These are phyloP conservation scores for Avena insularis DNA, from an alignment of 176 grass and related monocot genomes.

Conservation along the genomic window DNA sequence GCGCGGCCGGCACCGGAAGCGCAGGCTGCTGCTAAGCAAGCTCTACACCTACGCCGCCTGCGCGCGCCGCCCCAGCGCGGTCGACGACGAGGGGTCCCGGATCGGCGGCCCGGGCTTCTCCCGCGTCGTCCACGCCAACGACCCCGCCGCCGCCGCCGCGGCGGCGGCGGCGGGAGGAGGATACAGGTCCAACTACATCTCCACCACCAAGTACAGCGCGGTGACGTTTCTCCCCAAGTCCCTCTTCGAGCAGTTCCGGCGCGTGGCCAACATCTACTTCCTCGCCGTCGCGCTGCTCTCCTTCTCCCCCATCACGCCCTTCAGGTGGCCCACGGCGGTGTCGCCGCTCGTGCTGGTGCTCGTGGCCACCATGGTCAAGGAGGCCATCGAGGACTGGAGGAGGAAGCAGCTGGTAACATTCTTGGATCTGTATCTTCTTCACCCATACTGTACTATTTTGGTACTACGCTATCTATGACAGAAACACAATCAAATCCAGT, in stretches of 20 bases:
- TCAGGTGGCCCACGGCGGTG: conserved; percentile 36
- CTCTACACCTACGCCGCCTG: conserved; percentile 77
- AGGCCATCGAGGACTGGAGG: conserved; percentile 74
- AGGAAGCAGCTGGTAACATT: conserved; percentile 64
- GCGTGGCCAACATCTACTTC: conserved; percentile 93
- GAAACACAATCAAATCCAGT: neutral
- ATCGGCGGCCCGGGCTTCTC: conserved; percentile 81
- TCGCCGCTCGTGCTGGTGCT: conserved; percentile 62
- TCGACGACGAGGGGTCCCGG: conserved; percentile 49
- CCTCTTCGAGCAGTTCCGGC: conserved; percentile 89
- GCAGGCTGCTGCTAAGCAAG: conserved; percentile 55
- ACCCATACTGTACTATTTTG: too few species aligned
- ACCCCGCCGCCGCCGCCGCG: neutral
- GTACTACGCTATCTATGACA: neutral
- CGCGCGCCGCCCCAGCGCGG: conserved; percentile 42
- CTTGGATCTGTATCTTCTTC: neutral
- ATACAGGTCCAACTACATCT: conserved; percentile 61
- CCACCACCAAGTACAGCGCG: conserved; percentile 85
- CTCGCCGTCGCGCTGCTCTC: conserved; percentile 50
- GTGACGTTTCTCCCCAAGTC: conserved; percentile 79
- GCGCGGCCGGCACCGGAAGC: neutral
- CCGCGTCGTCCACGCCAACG: conserved; percentile 59
- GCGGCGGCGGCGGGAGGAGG: neutral
- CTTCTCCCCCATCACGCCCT: conserved; percentile 61
- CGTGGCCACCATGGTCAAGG: conserved; percentile 83